Conservation (phyloP, 257 asterid genomes). For the Solanum infundibuliforme region DNA sequence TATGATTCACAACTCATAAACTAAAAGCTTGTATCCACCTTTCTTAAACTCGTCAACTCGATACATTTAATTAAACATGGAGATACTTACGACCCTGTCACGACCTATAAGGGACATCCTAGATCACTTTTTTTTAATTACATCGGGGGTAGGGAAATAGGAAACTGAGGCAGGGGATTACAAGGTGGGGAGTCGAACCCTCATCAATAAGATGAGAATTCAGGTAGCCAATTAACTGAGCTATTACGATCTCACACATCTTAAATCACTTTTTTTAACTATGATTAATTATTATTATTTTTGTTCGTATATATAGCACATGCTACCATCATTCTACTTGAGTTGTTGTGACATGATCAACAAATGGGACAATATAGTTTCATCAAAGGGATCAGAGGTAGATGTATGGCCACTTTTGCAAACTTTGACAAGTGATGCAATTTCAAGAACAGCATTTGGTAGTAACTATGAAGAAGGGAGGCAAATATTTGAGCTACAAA, state of each 20-base stretch:
- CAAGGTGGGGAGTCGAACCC: not conserved
- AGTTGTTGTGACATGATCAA: slow-evolving; percentile 29
- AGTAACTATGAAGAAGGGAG: slow-evolving; percentile 35
- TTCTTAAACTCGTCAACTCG: not conserved
- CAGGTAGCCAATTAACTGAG: not conserved
- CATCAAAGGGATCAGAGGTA: slow-evolving; percentile 9
- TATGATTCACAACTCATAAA: not conserved
- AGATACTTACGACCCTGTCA: not conserved
- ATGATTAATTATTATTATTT: not conserved
- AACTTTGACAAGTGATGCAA: slow-evolving; percentile 29
- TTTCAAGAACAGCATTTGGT: slow-evolving; percentile 36
- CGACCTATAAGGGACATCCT: not conserved
- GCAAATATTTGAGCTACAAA: slow-evolving; percentile 33
- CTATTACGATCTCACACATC: not conserved
- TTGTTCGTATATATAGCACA: slow-evolving; percentile 1
- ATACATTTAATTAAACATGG: not conserved
- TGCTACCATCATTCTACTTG: slow-evolving; percentile 22
- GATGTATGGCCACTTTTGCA: slow-evolving; percentile 39
- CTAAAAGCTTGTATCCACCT: not conserved
- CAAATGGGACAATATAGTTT: slow-evolving; percentile 21
- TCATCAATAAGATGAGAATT: not conserved
- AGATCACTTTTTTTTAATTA: not conserved
- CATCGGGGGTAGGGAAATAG: not conserved
- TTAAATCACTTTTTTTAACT: not conserved
- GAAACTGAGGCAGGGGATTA: not conserved